phyloP scores from a whole-genome alignment of 2,329 filamentous ascomycete genomes.

The Fusarium napiforme region DNA sequence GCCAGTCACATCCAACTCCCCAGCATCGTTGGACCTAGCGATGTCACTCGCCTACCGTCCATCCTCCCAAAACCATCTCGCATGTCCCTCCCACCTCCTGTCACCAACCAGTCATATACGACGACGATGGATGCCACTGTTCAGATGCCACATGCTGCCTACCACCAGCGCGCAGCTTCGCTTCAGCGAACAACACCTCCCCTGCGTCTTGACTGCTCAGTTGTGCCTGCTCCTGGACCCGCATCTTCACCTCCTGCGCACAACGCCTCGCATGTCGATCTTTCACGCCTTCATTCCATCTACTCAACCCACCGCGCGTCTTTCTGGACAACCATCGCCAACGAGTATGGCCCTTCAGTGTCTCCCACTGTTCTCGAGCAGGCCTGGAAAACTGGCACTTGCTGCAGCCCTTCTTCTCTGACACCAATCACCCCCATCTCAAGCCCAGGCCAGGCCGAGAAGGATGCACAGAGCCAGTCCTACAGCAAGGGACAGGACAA shows the following conservation, averaged over 20 bases:
- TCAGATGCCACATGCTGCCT: constrained; percentile 54
- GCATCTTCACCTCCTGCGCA: constrained; percentile 49
- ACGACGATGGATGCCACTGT: constrained; percentile 59
- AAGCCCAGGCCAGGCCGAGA: constrained; percentile 60
- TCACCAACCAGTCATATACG: constrained; percentile 54
- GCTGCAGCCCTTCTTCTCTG: constrained; percentile 52
- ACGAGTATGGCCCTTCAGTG: constrained; percentile 74
- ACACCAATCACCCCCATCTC: constrained; percentile 66
- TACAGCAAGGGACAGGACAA: constrained; percentile 58
- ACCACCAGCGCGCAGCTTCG: constrained; percentile 47
- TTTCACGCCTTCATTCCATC: constrained; percentile 73
- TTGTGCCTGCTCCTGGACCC: constrained; percentile 54
- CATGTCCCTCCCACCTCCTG: constrained; percentile 57
- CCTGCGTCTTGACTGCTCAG: constrained; percentile 70
- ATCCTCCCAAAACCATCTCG: constrained; percentile 74
- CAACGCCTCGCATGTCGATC: constrained; percentile 64
- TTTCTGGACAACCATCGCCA: constrained; percentile 79
- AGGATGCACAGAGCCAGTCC: constrained; percentile 51
- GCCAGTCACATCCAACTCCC: constrained; percentile 61
- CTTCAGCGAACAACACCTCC: constrained; percentile 55
- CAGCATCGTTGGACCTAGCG: constrained; percentile 59
- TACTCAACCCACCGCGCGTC: constrained; percentile 75
- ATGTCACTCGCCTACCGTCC: constrained; percentile 64
- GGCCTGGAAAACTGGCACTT: constrained; percentile 69
- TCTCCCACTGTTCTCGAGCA: constrained; percentile 74